Conservation (phyloP, 2,329 filamentous ascomycete species). For the Penicillium sp. region DNA sequence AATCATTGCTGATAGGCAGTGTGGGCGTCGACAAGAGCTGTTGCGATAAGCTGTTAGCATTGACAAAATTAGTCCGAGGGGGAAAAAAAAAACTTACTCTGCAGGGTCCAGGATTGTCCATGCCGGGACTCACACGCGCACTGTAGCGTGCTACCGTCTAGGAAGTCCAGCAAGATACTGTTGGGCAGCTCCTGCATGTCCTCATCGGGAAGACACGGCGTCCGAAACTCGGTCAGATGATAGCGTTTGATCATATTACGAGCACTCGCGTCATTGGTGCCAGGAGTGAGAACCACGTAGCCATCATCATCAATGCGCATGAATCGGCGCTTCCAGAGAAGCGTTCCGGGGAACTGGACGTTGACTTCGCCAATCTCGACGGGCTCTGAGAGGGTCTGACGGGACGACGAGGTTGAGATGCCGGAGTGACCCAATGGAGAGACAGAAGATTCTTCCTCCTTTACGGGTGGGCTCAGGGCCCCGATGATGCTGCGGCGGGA, state of each 20-base stretch:
- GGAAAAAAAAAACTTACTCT: conserved; percentile 44
- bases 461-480: conserved; percentile 38
- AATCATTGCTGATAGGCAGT: conserved; percentile 32
- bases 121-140: conserved; percentile 62
- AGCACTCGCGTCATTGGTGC: conserved; percentile 61
- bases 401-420: conserved; percentile 48
- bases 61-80: not conserved
- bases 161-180: conserved; percentile 68
- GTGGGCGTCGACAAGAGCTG: conserved; percentile 48
- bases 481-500: conserved; percentile 52
- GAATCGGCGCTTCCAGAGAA: conserved; percentile 93
- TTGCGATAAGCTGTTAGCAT: conserved; percentile 19
- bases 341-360: conserved; percentile 92
- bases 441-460: conserved; percentile 32
- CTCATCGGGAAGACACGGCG: conserved; percentile 80
- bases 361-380: conserved; percentile 87
- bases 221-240: conserved; percentile 79
- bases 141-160: conserved; percentile 63
- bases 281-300: conserved; percentile 75
- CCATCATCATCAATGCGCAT: conserved; percentile 83
- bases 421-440: conserved; percentile 14
- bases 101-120: conserved; percentile 54
- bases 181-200: conserved; percentile 92
- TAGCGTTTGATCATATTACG: conserved; percentile 73
- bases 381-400: conserved; percentile 49